These are phyloP conservation scores for Plasmopara viticola DNA, from an alignment of 352 stramenopile species.

Conservation along the genomic window DNA sequence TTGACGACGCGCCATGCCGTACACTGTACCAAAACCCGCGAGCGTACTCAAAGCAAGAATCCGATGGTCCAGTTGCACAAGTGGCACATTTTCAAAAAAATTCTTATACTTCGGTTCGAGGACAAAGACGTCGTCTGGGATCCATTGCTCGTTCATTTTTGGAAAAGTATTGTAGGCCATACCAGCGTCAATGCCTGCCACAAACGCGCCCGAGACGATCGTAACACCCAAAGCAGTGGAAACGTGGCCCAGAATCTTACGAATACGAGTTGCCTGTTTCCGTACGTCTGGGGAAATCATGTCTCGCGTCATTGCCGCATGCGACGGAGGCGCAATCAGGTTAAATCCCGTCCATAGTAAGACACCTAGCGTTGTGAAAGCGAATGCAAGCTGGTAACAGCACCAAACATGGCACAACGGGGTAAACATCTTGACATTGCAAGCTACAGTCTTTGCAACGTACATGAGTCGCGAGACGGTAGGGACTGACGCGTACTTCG, in stretches of 20 bases:
- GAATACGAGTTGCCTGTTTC: slow-evolving; percentile 53
- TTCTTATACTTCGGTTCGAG: slow-evolving; percentile 90
- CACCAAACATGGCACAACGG: neutral
- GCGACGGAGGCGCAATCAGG: slow-evolving; percentile 74
- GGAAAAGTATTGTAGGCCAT: slow-evolving; percentile 98
- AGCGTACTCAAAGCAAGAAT: slow-evolving; percentile 91
- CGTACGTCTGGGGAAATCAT: slow-evolving; percentile 79
- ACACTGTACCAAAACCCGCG: slow-evolving; percentile 55
- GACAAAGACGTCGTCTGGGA: slow-evolving; percentile 91
- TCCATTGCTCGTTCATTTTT: slow-evolving; percentile 93
- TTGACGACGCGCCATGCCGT: slow-evolving; percentile 55
- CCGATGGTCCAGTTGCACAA: slow-evolving; percentile 98
- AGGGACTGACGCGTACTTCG: slow-evolving; percentile 96
- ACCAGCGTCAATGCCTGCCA: slow-evolving; percentile 97
- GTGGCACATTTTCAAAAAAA: slow-evolving; percentile 97
- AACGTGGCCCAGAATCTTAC: slow-evolving; percentile 54
- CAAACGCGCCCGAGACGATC: slow-evolving; percentile 90
- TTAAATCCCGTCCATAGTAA: slow-evolving; percentile 94
- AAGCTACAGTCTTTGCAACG: slow-evolving; percentile 4
- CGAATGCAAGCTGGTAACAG: slow-evolving; percentile 86
- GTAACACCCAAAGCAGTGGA: slow-evolving; percentile 72
- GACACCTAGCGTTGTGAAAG: slow-evolving; percentile 94
- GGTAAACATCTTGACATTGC: too few relatives aligned
- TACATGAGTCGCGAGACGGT: slow-evolving; percentile 94
- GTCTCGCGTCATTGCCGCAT: slow-evolving; percentile 48